Conservation (phyloP, 2,329 filamentous ascomycete species). For the Penicillium nordicum region DNA sequence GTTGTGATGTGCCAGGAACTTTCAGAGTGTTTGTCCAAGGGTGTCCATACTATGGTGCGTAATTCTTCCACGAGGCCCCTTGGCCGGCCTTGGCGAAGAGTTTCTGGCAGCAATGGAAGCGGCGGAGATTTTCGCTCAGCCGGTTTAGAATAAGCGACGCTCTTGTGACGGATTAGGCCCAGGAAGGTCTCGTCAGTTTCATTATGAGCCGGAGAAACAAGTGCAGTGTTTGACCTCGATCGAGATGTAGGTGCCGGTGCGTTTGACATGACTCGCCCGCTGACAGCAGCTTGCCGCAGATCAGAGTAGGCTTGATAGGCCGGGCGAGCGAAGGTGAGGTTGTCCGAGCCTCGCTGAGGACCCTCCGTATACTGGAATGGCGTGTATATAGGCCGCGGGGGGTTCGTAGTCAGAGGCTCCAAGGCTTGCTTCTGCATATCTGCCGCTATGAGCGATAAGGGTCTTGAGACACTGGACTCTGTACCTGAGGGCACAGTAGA, state of each 20-base stretch:
- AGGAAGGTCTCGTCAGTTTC: slow-evolving; percentile 47
- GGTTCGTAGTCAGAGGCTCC: slow-evolving; percentile 35
- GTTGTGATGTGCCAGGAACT: slow-evolving; percentile 34
- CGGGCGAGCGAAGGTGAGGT: slow-evolving; percentile 39
- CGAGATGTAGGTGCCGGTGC: slow-evolving; percentile 20
- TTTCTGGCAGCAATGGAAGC: slow-evolving; percentile 30
- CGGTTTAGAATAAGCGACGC: slow-evolving; percentile 37
- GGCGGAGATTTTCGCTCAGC: slow-evolving; percentile 25
- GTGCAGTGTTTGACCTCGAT: slow-evolving; percentile 17
- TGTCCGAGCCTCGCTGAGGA: slow-evolving; percentile 41
- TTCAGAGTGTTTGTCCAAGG: slow-evolving; percentile 33
- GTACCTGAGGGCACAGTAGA: slow-evolving; percentile 8
- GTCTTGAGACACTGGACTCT: neutral
- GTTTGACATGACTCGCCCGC: slow-evolving; percentile 43
- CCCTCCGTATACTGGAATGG: slow-evolving; percentile 46
- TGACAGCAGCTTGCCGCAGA: slow-evolving; percentile 45
- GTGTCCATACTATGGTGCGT: slow-evolving; percentile 34
- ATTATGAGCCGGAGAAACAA: slow-evolving; percentile 21
- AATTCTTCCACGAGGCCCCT: slow-evolving; percentile 32
- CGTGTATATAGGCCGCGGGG: slow-evolving; percentile 43
- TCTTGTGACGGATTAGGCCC: slow-evolving; percentile 47
- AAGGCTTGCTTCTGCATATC: slow-evolving; percentile 21
- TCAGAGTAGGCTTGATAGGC: slow-evolving; percentile 49
- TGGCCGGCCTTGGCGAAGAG: slow-evolving; percentile 31
- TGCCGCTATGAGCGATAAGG: slow-evolving; percentile 13